Evolutionary conservation across 208 protist genomes (phyloP), one percentile per base, ranked within the genome.

Genomic region (Plasmodiophora brassicae): DNA sequence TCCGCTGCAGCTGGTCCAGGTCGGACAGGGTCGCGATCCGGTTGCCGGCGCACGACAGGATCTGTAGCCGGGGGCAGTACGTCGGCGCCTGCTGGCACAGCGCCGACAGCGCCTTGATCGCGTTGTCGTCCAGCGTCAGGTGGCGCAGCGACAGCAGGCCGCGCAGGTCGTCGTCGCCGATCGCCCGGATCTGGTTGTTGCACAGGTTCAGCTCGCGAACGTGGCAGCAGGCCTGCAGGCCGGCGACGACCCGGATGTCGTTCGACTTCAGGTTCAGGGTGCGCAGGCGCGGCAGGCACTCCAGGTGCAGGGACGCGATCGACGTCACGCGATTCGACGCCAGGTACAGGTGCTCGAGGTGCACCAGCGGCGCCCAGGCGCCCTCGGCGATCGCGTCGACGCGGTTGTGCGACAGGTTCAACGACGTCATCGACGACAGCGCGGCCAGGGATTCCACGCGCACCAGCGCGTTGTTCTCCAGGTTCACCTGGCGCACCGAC

Each of bases 141-240:
- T 28, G 20, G 32, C 71, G 71, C 14, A 28, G n/a, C 25, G 28
- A 10, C 20, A 20, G 20, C 20, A 84, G 32, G 22, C 71, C 71
- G 25, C 84, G 78, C 20, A 28, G n/a, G 20, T 78, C 35, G 20
- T 28, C 78, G 85, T 28, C 71, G 1, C 87, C 78, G 5, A 91
- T n/a, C 45, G 38, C 43, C 28, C 94, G 93, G 84, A 97, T 91
- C 53, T 94, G 94, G 92, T 97, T 97, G 85, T 95, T 93, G 87
- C 96, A 95, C 41, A 97, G 93, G 5, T 96, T 91, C 32, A 97
- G 88, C 90, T 97, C 95, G 1, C 93, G 95, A n/a, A 98, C 92
- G 22, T 95, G 91, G 0, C 90, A 89, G 10, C 96, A 87, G 38
- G 88, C 54, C 35, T 93, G 90, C 14, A 97, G 89, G n/a, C 94